These are phyloP conservation scores for Ophiorrhiza pumila DNA, from an alignment of 257 asterid species.

Conservation along the genomic window DNA sequence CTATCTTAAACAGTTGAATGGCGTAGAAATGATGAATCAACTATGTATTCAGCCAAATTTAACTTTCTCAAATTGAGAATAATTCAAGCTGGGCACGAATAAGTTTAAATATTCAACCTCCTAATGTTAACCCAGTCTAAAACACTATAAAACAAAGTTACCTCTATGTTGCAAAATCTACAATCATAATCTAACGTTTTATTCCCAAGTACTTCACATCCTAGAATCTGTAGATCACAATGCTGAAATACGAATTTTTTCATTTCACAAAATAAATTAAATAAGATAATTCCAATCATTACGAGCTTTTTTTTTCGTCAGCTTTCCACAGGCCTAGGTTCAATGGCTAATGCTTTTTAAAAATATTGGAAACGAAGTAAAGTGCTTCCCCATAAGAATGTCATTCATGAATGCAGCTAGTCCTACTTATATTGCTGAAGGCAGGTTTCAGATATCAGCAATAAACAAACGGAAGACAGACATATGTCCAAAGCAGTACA, in stretches of 20 bases:
- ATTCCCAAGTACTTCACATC: background rate
- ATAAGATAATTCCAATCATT: background rate
- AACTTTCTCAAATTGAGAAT: too few relatives aligned
- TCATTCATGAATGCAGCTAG: too few relatives aligned
- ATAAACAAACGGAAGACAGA: background rate
- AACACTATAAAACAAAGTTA: background rate
- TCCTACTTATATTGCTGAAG: background rate
- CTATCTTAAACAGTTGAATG: background rate
- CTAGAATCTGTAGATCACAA: background rate
- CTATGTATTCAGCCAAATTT: background rate
- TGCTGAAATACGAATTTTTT: too few relatives aligned
- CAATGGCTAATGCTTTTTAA: background rate
- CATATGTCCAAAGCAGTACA: background rate
- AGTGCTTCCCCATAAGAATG: too few relatives aligned
- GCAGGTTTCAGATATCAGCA: background rate
- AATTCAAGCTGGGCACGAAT: background rate
- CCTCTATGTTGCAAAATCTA: background rate
- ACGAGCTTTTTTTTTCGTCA: background rate
- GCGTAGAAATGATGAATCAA: background rate
- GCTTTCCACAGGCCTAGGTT: background rate
- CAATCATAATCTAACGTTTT: background rate
- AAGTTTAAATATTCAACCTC: background rate
- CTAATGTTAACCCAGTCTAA: background rate
- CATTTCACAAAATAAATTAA: background rate
- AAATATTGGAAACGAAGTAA: too few relatives aligned